phyloP scores from a whole-genome alignment of 2,329 filamentous ascomycete species.

The Elsinoe ampelina region DNA sequence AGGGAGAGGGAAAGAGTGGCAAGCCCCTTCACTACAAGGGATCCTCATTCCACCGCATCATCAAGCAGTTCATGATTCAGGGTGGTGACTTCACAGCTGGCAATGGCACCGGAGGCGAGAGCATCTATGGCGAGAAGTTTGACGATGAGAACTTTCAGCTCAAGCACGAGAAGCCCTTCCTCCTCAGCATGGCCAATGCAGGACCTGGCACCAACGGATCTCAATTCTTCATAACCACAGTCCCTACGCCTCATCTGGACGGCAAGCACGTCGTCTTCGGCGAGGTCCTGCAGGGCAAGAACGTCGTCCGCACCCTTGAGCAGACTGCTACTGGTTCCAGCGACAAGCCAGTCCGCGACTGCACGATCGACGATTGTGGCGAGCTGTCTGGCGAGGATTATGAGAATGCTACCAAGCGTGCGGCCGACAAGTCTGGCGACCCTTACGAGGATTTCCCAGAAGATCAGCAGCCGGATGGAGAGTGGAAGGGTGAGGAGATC shows the following conservation, averaged over 20 bases:
- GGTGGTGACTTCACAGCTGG: slow-evolving; percentile 93
- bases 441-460: slow-evolving; percentile 93
- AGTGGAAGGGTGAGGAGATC: slow-evolving; percentile 58
- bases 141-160: slow-evolving; percentile 90
- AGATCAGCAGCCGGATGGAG: slow-evolving; percentile 52
- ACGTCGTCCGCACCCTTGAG: slow-evolving; percentile 80
- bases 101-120: slow-evolving; percentile 92
- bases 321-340: slow-evolving; percentile 62
- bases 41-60: slow-evolving; percentile 87
- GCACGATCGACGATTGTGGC: slow-evolving; percentile 71
- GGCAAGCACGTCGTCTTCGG: slow-evolving; percentile 97
- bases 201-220: slow-evolving; percentile 91
- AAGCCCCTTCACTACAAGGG: slow-evolving; percentile 89
- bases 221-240: slow-evolving; percentile 97
- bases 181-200: slow-evolving; percentile 96
- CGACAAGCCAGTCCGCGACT: slow-evolving; percentile 70
- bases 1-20: slow-evolving; percentile 70
- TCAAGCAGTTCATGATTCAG: slow-evolving; percentile 98
- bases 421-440: slow-evolving; percentile 74
- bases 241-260: slow-evolving; percentile 88
- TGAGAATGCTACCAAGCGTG: slow-evolving; percentile 55
- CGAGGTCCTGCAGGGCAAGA: slow-evolving; percentile 87
- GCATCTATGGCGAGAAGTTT: slow-evolving; percentile 96
- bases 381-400: slow-evolving; percentile 68
- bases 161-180: slow-evolving; percentile 87